Percentiles rank a stretch among this genome's conserved stretches.
Evolutionary conservation across 345 rosid species (phyloP).

Genomic region (Hirschfeldia incana): DNA sequence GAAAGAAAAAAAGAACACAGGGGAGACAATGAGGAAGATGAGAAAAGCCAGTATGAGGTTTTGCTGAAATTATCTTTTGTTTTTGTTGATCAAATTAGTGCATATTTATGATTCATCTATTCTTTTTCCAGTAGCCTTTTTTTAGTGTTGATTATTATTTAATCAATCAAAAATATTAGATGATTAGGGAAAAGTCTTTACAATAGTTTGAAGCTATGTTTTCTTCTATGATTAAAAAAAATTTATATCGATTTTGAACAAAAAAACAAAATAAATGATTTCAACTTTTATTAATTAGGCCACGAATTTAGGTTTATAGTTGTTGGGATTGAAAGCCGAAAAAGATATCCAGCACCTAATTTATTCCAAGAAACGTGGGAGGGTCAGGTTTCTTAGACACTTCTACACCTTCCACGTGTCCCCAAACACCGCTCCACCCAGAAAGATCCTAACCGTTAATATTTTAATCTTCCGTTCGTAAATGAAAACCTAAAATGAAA

Average conservation of each 20-base stretch:
- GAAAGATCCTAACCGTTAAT: slow-evolving; percentile 1
- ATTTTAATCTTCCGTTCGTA: neutral
- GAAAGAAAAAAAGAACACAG: neutral
- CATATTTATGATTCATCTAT: slow-evolving; percentile 7
- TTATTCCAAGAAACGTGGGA: slow-evolving; percentile 33
- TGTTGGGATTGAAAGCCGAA: slow-evolving; percentile 9
- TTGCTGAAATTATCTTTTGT: slow-evolving; percentile 10
- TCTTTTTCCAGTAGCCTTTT: neutral
- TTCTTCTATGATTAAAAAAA: neutral
- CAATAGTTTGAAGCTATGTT: neutral
- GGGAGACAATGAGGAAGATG: slow-evolving; percentile 17
- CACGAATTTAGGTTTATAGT: slow-evolving; percentile 3
- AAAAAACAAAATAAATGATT: neutral
- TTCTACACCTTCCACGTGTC: slow-evolving; percentile 29
- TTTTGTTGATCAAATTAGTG: slow-evolving; percentile 29
- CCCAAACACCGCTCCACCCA: neutral
- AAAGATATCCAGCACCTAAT: neutral
- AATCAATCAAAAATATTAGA: neutral
- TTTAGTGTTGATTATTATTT: neutral
- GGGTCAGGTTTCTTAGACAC: neutral
- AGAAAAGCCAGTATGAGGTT: slow-evolving; percentile 13
- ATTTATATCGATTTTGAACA: neutral
- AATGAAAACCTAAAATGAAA: neutral
- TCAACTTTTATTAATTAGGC: neutral
- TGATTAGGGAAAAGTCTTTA: neutral